Percentiles rank a stretch among this genome's conserved stretches.
Conservation (phyloP, 768 basidiomycete genomes). For the Russula brevipes region DNA sequence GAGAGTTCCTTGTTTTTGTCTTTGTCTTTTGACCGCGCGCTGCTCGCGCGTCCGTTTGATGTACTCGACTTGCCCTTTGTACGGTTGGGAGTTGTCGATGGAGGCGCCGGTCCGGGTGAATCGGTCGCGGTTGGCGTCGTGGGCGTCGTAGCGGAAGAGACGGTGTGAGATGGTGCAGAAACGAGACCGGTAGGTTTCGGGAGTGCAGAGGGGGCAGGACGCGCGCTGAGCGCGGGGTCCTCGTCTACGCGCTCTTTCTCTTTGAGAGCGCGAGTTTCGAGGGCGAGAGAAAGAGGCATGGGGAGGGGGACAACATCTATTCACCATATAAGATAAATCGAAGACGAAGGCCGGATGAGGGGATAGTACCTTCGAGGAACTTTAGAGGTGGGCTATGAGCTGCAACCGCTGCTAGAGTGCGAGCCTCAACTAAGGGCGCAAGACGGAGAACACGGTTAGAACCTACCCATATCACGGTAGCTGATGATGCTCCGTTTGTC, state of each 20-base stretch:
- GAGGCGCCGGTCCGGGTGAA: conserved; percentile 2
- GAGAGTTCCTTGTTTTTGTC: conserved; percentile 17
- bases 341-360: neutral
- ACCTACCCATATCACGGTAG: conserved; percentile 26
- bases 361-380: conserved; percentile 22
- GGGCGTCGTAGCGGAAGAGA: conserved; percentile 17
- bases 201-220: conserved; percentile 1
- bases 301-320: conserved; percentile 23
- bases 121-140: conserved; percentile 3
- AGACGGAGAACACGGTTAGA: neutral
- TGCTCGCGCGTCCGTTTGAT: conserved; percentile 17
- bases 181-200: conserved; percentile 7
- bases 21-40: conserved; percentile 21
- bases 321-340: neutral
- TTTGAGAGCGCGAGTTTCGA: conserved; percentile 18
- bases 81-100: conserved; percentile 2
- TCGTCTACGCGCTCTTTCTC: conserved; percentile 24
- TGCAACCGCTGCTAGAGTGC: conserved; percentile 7
- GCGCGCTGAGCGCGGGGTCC: conserved; percentile 23
- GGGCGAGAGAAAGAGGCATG: conserved; percentile 19
- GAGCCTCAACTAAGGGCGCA: neutral
- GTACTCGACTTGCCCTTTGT: conserved; percentile 13
- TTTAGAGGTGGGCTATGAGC: conserved; percentile 10
- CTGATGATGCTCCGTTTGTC: conserved; percentile 18
- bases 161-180: conserved; percentile 10